Conservation (phyloP, 179 eudicot species). For the Silene vulgaris region DNA sequence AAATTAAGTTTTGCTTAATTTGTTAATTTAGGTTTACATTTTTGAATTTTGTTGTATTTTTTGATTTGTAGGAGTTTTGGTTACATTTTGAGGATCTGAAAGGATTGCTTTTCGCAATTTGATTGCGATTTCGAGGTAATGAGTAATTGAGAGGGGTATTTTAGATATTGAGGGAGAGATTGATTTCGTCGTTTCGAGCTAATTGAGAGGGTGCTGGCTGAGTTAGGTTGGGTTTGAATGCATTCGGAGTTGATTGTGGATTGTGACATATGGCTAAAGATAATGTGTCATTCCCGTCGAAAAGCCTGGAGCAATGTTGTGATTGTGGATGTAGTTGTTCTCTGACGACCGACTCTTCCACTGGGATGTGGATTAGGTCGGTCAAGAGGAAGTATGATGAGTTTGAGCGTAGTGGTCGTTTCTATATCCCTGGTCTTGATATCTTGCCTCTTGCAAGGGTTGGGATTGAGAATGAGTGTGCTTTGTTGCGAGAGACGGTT, state of each 20-base stretch:
- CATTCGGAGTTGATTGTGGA: conserved; percentile 17
- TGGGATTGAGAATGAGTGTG: conserved; percentile 64
- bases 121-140: background rate
- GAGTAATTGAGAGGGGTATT: conserved; percentile 3
- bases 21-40: background rate
- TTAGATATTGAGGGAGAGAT: background rate
- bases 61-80: conserved; percentile 11
- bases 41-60: background rate
- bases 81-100: conserved; percentile 11
- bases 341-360: conserved; percentile 33
- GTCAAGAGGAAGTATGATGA: conserved; percentile 75
- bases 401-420: conserved; percentile 36
- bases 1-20: background rate
- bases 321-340: conserved; percentile 64
- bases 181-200: background rate
- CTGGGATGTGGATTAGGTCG: conserved; percentile 54
- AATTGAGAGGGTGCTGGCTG: background rate
- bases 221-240: conserved; percentile 23
- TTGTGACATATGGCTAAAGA: conserved; percentile 42
- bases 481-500: conserved; percentile 64
- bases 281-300: conserved; percentile 32
- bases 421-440: conserved; percentile 52
- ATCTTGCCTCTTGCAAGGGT: conserved; percentile 55
- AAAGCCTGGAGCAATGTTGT: conserved; percentile 44
- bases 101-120: conserved; percentile 1